Evolutionary conservation across 2,329 filamentous ascomycete genomes (phyloP), one percentile per base, ranked within the genome.

Genomic region (Seiridium unicorne): DNA sequence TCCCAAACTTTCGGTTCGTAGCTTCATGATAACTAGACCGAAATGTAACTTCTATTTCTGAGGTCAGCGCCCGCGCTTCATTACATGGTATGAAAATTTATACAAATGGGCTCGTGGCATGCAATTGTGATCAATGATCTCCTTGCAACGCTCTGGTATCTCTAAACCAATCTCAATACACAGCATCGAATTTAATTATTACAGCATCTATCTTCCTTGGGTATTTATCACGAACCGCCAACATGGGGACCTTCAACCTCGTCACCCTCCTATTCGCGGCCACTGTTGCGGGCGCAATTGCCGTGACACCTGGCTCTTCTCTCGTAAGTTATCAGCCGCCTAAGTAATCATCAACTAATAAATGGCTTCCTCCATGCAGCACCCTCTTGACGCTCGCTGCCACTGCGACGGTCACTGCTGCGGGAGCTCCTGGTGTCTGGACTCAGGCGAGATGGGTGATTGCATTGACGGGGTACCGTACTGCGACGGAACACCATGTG

Each of bases 401-500:
- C 49, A 57, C 8, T 57, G 55, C 42, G 35, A 44, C 32, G 55
- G 42, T 9, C 55, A 57, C 42, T 57, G 55, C 32, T 48, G 55
- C n/a, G 55, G 18, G 11, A 34, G 44, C 5, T 10, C 9, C 35
- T 57, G 40, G 40, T 57, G 55, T 34, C 13, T 6, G 11, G 49
- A 40, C 55, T 36, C 36, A 4, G n/a, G 31, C 13, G 51, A 44
- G 6, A 34, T 26, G 26, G 44, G 55, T 5, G 55, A 57, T 6
- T 57, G 55, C 44, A 35, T 57, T 26, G 55, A 38, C 31, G 18
- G 10, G 32, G 40, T 57, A 10, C 40, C 54, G 3, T 57, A 57
- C 54, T 57, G 54, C 54, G 54, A 57, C 2, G 54, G 54, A 32
- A 42, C 4, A 26, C 40, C 40, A 7, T 57, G 40, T 47, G 4